Percentiles rank a stretch among this genome's conserved stretches.
Conservation (phyloP, 164 flowering plant genomes). For the Umbilicus rupestris region DNA sequence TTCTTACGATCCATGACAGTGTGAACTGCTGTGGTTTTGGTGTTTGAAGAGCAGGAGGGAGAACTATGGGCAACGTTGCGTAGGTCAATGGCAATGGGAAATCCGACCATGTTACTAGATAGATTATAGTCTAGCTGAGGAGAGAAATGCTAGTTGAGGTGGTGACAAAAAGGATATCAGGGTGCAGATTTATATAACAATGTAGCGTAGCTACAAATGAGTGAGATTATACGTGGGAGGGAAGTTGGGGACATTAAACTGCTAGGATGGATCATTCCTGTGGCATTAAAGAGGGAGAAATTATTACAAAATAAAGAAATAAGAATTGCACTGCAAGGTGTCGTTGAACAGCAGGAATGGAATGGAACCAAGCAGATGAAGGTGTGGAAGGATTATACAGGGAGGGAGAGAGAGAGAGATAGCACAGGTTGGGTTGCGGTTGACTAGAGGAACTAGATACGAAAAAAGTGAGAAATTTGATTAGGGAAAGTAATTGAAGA, state of each 20-base stretch:
- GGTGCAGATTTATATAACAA: not conserved
- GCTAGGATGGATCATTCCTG: not conserved
- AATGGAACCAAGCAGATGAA: too few relatives aligned
- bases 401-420: too few relatives aligned
- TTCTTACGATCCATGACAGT: not conserved
- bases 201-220: too few relatives aligned
- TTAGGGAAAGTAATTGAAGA: too few relatives aligned
- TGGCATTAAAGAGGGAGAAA: not conserved
- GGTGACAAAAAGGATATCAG: not conserved
- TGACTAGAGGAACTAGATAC: too few relatives aligned
- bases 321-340: not conserved
- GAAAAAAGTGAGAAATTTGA: too few relatives aligned
- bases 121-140: not conserved
- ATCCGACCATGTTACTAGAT: not conserved
- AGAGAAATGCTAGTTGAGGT: too few relatives aligned
- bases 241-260: constrained; percentile 3
- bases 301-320: not conserved
- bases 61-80: not conserved
- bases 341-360: not conserved
- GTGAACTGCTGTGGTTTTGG: not conserved
- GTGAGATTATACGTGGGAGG: too few relatives aligned
- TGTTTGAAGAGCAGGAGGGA: not conserved
- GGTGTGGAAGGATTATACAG: not conserved
- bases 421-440: too few relatives aligned
- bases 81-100: not conserved